These are phyloP conservation scores for Thermomucor indicae-seudaticae DNA, from an alignment of 371 early-diverging fungal species.

Conservation along the genomic window DNA sequence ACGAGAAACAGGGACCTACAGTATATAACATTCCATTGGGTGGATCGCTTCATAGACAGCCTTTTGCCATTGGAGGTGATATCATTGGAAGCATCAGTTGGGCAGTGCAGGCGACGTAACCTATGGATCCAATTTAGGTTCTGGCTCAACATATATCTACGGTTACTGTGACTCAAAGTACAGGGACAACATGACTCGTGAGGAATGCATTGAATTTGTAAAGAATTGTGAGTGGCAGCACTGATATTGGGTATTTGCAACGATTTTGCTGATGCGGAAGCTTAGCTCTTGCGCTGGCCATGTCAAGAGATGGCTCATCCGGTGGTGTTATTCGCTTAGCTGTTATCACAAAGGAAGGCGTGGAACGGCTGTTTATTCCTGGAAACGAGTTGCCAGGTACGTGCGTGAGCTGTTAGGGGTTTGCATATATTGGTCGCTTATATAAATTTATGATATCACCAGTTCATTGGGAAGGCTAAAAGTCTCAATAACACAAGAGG, in stretches of 20 bases:
- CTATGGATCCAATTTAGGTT: conserved; percentile 46
- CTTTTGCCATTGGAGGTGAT: conserved; percentile 93
- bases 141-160: conserved; percentile 98
- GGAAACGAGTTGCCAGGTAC: conserved; percentile 82
- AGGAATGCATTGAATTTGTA: conserved; percentile 94
- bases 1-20: conserved; percentile 86
- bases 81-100: background rate
- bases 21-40: conserved; percentile 95
- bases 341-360: conserved; percentile 89
- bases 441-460: no score
- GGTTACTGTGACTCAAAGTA: conserved; percentile 96
- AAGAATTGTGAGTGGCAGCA: conserved; percentile 74
- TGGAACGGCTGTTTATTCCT: conserved; percentile 87
- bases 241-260: background rate
- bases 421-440: no score
- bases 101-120: background rate
- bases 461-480: no score
- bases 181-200: conserved; percentile 81
- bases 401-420: no score
- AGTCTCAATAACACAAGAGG: no score
- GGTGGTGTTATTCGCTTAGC: conserved; percentile 99
- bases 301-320: conserved; percentile 97
- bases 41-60: conserved; percentile 90
- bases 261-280: background rate
- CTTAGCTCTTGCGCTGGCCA: conserved; percentile 91